Evolutionary conservation across 2,329 filamentous ascomycete species (phyloP).

Genomic region (Exophiala viscosa): DNA sequence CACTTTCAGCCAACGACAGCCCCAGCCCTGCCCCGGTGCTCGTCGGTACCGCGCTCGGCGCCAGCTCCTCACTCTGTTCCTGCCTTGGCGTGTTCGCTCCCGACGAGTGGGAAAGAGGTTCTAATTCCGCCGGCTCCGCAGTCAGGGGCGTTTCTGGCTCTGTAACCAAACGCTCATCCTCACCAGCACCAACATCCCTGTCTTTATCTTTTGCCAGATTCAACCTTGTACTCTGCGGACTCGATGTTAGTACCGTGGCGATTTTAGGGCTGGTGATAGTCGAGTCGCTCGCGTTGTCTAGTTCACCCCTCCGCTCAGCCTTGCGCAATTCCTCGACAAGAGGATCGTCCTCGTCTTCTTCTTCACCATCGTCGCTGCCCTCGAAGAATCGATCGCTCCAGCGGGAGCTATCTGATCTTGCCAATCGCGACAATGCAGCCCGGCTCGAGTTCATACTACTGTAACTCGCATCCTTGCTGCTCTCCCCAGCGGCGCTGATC

Average conservation of each 20-base stretch:
- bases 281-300: conserved; percentile 2
- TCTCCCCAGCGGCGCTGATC: conserved; percentile 22
- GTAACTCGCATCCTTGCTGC: conserved; percentile 12
- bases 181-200: not conserved
- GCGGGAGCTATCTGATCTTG: conserved; percentile 51
- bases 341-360: conserved; percentile 29
- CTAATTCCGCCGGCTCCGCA: conserved; percentile 19
- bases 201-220: conserved; percentile 5
- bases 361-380: conserved; percentile 50
- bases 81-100: too few relatives aligned
- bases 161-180: not conserved
- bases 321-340: conserved; percentile 20
- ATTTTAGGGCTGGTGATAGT: conserved; percentile 11
- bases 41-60: too few relatives aligned
- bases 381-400: conserved; percentile 67
- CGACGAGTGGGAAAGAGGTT: conserved; percentile 58
- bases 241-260: conserved; percentile 13
- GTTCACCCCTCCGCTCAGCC: conserved; percentile 19
- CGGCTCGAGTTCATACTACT: conserved; percentile 24
- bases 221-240: conserved; percentile 13
- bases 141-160: conserved; percentile 10
- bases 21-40: too few relatives aligned
- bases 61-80: too few relatives aligned
- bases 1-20: too few relatives aligned
- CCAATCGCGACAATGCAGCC: conserved; percentile 24